Evolutionary conservation across 148 eudicot species (phyloP), one percentile per base, ranked within the genome.

Genomic region (Simmondsia chinensis): DNA sequence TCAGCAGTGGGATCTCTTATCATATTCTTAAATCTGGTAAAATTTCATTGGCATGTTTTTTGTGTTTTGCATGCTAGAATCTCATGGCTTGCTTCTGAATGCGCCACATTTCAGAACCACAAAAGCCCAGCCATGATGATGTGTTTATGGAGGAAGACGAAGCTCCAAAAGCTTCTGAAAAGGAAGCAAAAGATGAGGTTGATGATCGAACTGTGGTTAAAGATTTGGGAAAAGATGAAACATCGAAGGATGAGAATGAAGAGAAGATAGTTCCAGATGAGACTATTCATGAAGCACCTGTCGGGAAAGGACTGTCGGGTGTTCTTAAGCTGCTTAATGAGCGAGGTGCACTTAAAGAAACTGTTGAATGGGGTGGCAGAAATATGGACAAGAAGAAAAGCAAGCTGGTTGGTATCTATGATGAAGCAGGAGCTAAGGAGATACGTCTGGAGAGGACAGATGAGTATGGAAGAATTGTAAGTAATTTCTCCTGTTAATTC

Each of bases 341-440:
- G 1, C 76, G 94, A 22, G 97, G 97, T 7, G 34, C 87, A 11
- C 88, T 89, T 7, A 85, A 85, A 74, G 97, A 89, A 63, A 74
- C 73, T 45, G 54, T 82, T 46, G 97, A 85, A 48, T 89, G 88
- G 93, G 97, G 97, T 61, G 97, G 97, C 18, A 76, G 97, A 72
- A 89, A 89, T 56, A 89, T 82, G 95, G 97, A 89, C 62, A 89
- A 89, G 82, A 85, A 89, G 48, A 89, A 89, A 57, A 82, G 97
- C 71, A 89, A 89, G 72, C 66, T 89, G 49, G 88, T 71, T 44
- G 97, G 97, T 39, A 76, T 89, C 36, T 34, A 63, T 61, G 87
- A 72, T 18, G 69, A 60, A 17, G 87, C 69, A 50, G 80, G 63
- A 28, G 22, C 59, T 20, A 82, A 74, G 66, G 82, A 89, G 63